These are phyloP conservation scores for Phytophthora cactorum DNA, from an alignment of 352 stramenopile species.

Conservation along the genomic window DNA sequence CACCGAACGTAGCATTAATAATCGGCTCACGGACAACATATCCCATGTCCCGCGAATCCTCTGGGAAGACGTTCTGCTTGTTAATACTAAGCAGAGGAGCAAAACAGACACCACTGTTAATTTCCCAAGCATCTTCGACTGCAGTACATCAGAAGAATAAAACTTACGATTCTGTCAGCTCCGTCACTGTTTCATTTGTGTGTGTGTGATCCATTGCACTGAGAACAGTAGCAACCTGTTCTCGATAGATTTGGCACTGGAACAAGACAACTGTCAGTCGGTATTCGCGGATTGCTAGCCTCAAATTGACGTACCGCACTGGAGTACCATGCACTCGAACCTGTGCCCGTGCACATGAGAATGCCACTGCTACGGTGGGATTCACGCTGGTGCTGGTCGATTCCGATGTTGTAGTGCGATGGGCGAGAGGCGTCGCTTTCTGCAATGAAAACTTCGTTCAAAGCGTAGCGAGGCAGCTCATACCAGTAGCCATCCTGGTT, in stretches of 20 bases:
- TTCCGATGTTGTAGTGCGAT: slow-evolving; percentile 90
- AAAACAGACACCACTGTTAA: slow-evolving; percentile 16
- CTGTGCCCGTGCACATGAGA: slow-evolving; percentile 87
- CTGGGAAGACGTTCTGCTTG: slow-evolving; percentile 83
- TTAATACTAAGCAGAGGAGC: slow-evolving; percentile 67
- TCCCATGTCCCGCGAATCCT: slow-evolving; percentile 87
- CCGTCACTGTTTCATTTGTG: slow-evolving; percentile 88
- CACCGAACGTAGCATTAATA: slow-evolving; percentile 90
- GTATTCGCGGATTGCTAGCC: background rate
- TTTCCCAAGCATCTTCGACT: background rate
- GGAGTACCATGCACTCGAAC: slow-evolving; percentile 90
- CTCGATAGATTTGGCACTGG: slow-evolving; percentile 86
- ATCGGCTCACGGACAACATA: slow-evolving; percentile 89
- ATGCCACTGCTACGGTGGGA: slow-evolving; percentile 89
- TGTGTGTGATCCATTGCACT: slow-evolving; percentile 87
- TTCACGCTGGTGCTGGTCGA: slow-evolving; percentile 89
- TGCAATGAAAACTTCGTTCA: slow-evolving; percentile 92
- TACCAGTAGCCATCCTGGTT: slow-evolving; percentile 91
- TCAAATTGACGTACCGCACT: slow-evolving; percentile 64
- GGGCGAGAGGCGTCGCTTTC: slow-evolving; percentile 86
- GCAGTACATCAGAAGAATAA: slow-evolving; percentile 5
- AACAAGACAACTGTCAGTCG: slow-evolving; percentile 18
- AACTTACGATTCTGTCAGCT: slow-evolving; percentile 84
- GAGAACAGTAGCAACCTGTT: slow-evolving; percentile 86
- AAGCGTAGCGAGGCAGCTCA: slow-evolving; percentile 81